These are phyloP conservation scores for Verticillium zaregamsianum DNA, from an alignment of 2,329 filamentous ascomycete genomes.

Conservation along the genomic window DNA sequence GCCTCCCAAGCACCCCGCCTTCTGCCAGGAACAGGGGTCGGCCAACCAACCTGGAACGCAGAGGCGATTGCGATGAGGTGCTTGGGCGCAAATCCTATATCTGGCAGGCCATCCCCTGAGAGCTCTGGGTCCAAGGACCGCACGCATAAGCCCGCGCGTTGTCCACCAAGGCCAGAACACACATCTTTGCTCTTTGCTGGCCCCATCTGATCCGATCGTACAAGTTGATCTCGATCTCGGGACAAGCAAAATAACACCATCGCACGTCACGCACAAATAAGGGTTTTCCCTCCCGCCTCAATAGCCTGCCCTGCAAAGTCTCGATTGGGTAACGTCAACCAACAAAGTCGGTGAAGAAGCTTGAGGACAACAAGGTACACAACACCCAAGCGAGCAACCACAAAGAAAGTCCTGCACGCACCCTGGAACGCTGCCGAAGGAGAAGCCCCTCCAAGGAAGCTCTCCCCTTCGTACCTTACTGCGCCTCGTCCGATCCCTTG, in stretches of 20 bases:
- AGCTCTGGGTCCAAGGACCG: not conserved
- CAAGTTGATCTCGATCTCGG: not conserved
- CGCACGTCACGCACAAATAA: not conserved
- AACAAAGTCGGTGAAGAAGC: slow-evolving; percentile 1
- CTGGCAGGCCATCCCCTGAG: not conserved
- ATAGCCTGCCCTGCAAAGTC: not conserved
- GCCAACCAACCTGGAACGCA: not conserved
- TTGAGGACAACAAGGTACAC: not conserved
- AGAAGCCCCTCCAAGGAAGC: not conserved
- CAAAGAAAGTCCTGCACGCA: not conserved
- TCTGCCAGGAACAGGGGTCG: slow-evolving; percentile 2
- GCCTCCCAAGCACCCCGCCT: slow-evolving; percentile 3
- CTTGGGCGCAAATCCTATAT: not conserved
- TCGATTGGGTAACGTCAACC: not conserved
- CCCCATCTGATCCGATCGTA: not conserved
- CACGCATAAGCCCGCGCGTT: not conserved
- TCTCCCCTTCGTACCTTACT: not conserved
- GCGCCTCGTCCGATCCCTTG: not conserved
- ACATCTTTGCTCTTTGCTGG: not conserved
- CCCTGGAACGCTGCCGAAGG: not conserved
- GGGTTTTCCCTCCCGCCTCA: not conserved
- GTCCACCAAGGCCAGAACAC: not conserved
- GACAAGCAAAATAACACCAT: not conserved
- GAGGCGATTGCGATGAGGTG: not conserved
- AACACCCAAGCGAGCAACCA: not conserved